A percentile compares a stretch with the other conserved stretches of the same genome.
Conservation (phyloP, 495 filamentous ascomycete genomes). For the Penicillium crystallinum region DNA sequence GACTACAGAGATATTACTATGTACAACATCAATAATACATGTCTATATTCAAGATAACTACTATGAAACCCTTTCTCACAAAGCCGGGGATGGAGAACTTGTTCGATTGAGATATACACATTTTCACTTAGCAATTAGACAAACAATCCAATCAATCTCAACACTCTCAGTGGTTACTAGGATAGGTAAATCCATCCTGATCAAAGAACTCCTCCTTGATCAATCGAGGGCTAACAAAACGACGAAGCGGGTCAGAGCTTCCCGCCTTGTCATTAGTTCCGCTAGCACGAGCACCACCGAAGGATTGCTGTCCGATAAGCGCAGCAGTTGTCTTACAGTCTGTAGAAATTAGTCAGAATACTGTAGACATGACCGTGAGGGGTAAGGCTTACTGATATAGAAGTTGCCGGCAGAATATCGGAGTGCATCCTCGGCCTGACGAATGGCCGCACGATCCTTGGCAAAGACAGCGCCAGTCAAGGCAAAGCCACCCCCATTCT, state of each 20-base stretch:
- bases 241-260: conserved; percentile 55
- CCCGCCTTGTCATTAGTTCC: conserved; percentile 85
- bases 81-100: no score
- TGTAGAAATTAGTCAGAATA: conserved; percentile 6
- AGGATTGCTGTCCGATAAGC: conserved; percentile 77
- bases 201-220: conserved; percentile 77
- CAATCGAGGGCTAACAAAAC: conserved; percentile 67
- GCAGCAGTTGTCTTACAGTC: conserved; percentile 79
- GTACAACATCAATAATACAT: no score
- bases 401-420: conserved; percentile 80
- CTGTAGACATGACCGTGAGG: background rate
- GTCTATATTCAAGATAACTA: no score
- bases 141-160: background rate
- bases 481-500: conserved; percentile 58
- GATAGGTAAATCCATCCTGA: conserved; percentile 58
- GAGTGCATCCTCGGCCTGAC: conserved; percentile 66
- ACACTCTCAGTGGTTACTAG: conserved; percentile 51
- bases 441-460: conserved; percentile 57
- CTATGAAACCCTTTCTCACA: no score
- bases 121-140: background rate
- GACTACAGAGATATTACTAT: no score
- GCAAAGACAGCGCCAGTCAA: conserved; percentile 79
- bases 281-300: conserved; percentile 69
- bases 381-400: conserved; percentile 57
- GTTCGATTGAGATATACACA: background rate